Evolutionary conservation across 192 early-diverging fungal genomes (phyloP), one percentile per base, ranked within the genome.

Genomic region (Allomyces javanicus): DNA sequence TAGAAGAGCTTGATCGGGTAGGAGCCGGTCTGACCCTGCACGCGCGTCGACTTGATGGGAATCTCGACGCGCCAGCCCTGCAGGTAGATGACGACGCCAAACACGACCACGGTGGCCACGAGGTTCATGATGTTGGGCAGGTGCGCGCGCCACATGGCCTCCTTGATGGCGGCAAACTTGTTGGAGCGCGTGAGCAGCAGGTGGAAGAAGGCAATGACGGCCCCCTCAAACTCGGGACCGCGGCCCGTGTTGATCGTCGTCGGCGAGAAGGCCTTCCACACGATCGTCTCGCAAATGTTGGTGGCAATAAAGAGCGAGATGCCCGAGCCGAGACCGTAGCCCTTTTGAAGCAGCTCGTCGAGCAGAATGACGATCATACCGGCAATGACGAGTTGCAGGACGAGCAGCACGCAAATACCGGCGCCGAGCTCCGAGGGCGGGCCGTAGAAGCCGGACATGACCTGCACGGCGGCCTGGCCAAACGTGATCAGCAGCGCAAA

Each of bases 1-100:
- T 99, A 99, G 79, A 99, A 97, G 61, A 99, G 81, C 85, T 99
- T 99, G 86, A 99, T 85, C 64, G 97, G 97, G 81, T 94, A 99
- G 67, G 92, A 84, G 25, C 95, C 94, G 71, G 91, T 90, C 76
- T 99, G 97, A 62, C 97, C 97, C 77, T 95, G 92, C 78, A 89
- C 84, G 61, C 86, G 79, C 67, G 87, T 90, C 25, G 94, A 97
- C 77, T 95, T 97, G 76, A 99, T 88, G 44, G 97, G 95, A 66
- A 99, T 90, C 82, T 99, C 97, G 65, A 99, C 92, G 68, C 94
- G 89, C 92, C 97, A 99, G 45, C 95, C 95, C 78, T 99, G 97
- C 70, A 99, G 85, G 76, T 99, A 92, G 67, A 92, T 90, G 26
- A 92, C 90, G 44, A 92, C 82, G 27, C 78, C 84, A 75, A 92